phyloP scores from a whole-genome alignment of 257 asterid species.

The Pogostemon cablin region DNA sequence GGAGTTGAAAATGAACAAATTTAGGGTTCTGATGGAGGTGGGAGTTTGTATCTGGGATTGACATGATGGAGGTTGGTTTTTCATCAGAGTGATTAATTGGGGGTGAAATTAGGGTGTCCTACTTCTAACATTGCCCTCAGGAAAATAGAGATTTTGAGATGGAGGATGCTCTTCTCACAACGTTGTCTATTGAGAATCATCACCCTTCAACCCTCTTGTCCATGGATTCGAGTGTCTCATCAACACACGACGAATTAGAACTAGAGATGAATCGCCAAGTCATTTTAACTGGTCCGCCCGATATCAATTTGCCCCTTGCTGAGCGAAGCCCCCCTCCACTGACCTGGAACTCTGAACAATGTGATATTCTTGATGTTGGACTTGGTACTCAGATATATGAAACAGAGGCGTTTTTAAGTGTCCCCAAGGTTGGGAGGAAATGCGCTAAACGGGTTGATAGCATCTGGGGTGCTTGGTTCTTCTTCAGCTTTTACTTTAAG shows the following conservation, averaged over 20 bases:
- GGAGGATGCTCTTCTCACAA: slow-evolving; percentile 74
- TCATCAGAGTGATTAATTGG: slow-evolving; percentile 38
- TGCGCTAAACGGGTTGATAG: slow-evolving; percentile 78
- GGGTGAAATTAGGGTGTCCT: slow-evolving; percentile 36
- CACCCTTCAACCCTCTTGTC: slow-evolving; percentile 92
- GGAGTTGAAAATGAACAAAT: slow-evolving; percentile 31
- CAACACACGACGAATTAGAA: slow-evolving; percentile 76
- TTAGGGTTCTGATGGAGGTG: slow-evolving; percentile 48
- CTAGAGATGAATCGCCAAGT: slow-evolving; percentile 78
- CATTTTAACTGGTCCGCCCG: slow-evolving; percentile 76
- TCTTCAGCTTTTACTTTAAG: slow-evolving; percentile 89
- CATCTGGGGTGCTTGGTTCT: slow-evolving; percentile 99
- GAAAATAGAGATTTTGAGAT: slow-evolving; percentile 42
- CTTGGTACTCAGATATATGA: slow-evolving; percentile 70
- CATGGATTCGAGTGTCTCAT: slow-evolving; percentile 90
- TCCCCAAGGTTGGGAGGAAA: slow-evolving; percentile 70
- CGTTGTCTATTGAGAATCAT: slow-evolving; percentile 78
- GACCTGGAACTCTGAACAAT: slow-evolving; percentile 68
- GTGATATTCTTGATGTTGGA: slow-evolving; percentile 87
- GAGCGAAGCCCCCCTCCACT: slow-evolving; percentile 81
- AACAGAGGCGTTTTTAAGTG: slow-evolving; percentile 55
- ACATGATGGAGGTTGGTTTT: slow-evolving; percentile 34
- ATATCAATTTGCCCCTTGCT: slow-evolving; percentile 79
- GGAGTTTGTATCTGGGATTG: slow-evolving; percentile 43
- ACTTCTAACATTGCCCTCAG: slow-evolving; percentile 25